phyloP scores from a whole-genome alignment of 352 stramenopile species.

The Globisporangium echinulatum region DNA sequence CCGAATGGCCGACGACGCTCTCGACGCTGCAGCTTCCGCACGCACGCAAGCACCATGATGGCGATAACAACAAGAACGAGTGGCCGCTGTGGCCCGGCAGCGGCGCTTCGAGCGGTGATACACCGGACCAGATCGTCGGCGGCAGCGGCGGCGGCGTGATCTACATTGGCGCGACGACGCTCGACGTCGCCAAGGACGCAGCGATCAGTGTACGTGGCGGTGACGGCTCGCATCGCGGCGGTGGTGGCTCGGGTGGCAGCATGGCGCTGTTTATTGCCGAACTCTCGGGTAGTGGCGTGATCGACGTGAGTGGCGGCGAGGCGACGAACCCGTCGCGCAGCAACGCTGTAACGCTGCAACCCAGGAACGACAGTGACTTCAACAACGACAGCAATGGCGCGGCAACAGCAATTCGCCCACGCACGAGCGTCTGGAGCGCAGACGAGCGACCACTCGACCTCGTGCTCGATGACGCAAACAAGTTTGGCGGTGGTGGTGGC shows the following conservation, averaged over 20 bases:
- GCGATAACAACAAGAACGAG: not conserved
- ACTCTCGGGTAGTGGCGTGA: conserved; percentile 42
- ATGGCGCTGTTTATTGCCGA: conserved; percentile 56
- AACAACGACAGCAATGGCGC: not conserved
- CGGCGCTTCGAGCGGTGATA: conserved; percentile 45
- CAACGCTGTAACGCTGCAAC: too few species aligned
- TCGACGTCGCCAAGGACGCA: conserved; percentile 36
- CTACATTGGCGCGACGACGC: conserved; percentile 46
- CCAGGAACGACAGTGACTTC: not conserved
- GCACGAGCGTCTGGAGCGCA: conserved; percentile 25
- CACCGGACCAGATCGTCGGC: conserved; percentile 40
- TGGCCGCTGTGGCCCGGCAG: conserved; percentile 71
- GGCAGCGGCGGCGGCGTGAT: conserved; percentile 69
- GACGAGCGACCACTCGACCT: conserved; percentile 7
- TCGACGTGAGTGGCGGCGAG: conserved; percentile 55
- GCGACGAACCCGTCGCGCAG: conserved; percentile 13
- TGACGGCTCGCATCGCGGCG: conserved; percentile 49
- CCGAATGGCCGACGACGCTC: not conserved
- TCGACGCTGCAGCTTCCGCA: too few species aligned
- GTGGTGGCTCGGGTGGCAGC: conserved; percentile 63
- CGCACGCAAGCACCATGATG: not conserved
- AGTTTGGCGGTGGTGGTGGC: conserved; percentile 48
- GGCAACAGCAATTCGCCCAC: not conserved
- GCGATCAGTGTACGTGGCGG: conserved; percentile 48
- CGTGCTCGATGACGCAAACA: conserved; percentile 16